A percentile compares a stretch with the other conserved stretches of the same genome.
phyloP scores from a whole-genome alignment of 129 eudicot genomes.

The Calendula officinalis region DNA sequence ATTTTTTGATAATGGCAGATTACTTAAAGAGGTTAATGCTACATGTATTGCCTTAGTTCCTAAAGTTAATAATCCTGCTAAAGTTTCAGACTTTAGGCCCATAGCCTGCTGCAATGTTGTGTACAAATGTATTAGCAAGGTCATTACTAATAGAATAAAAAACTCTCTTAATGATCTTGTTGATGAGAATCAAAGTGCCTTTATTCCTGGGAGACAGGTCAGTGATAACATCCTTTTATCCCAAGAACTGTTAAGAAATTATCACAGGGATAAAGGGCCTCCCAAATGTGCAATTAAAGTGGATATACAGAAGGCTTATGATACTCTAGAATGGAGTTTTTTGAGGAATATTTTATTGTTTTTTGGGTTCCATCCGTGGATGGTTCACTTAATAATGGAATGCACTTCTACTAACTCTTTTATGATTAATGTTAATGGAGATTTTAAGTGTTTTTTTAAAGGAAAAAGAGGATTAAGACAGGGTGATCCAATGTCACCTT shows the following conservation, averaged over 20 bases:
- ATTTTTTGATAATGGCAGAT: not conserved
- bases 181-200: not conserved
- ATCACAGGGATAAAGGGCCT: not conserved
- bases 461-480: not conserved
- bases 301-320: not conserved
- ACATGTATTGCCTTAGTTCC: not conserved
- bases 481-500: not conserved
- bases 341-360: not conserved
- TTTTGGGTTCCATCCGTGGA: not conserved
- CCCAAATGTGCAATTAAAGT: not conserved
- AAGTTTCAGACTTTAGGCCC: not conserved
- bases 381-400: not conserved
- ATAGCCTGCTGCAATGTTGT: not conserved
- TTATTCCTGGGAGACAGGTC: not conserved
- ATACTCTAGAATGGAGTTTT: not conserved
- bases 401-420: not conserved
- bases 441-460: not conserved
- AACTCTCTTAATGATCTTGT: not conserved
- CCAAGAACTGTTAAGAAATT: not conserved
- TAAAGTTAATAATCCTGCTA: not conserved
- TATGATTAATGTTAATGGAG: not conserved
- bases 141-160: not conserved
- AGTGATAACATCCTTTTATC: not conserved
- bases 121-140: not conserved
- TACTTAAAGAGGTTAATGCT: not conserved